These are phyloP conservation scores for Neoboletus magnificus DNA, from an alignment of 768 basidiomycete genomes.

Conservation along the genomic window DNA sequence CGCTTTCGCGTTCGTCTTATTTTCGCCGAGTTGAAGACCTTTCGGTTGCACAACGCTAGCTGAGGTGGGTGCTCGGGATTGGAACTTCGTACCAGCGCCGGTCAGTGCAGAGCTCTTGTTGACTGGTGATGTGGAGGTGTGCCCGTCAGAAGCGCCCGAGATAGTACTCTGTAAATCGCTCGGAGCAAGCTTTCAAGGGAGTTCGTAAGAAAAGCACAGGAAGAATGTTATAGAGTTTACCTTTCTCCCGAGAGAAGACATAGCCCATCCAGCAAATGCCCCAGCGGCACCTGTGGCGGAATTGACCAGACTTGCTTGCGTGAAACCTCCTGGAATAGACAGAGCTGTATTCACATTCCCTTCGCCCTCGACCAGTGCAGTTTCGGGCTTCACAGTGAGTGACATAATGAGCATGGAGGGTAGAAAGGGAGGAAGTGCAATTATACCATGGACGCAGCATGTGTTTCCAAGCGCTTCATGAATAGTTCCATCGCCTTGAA, in stretches of 20 bases:
- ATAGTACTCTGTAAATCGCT: slow-evolving; percentile 74
- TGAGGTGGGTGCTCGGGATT: slow-evolving; percentile 3
- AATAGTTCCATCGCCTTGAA: slow-evolving; percentile 92
- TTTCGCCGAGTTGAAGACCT: slow-evolving; percentile 68
- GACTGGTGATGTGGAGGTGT: slow-evolving; percentile 41
- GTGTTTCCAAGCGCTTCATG: slow-evolving; percentile 74
- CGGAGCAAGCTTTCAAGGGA: slow-evolving; percentile 52
- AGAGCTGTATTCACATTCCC: slow-evolving; percentile 24
- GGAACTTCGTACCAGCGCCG: not conserved
- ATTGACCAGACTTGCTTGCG: slow-evolving; percentile 55
- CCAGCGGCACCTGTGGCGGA: slow-evolving; percentile 90
- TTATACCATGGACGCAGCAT: slow-evolving; percentile 81
- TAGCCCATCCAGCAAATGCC: slow-evolving; percentile 93
- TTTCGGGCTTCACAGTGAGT: slow-evolving; percentile 48
- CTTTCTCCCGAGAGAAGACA: slow-evolving; percentile 84
- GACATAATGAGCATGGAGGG: not conserved
- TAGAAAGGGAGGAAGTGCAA: not conserved
- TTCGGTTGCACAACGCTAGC: slow-evolving; percentile 41
- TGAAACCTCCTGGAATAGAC: slow-evolving; percentile 31
- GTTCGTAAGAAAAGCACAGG: not conserved
- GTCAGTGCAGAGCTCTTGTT: not conserved
- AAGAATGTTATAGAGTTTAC: slow-evolving; percentile 33
- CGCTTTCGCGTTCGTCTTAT: slow-evolving; percentile 40
- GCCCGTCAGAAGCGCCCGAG: slow-evolving; percentile 36
- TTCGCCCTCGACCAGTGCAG: slow-evolving; percentile 41